Evolutionary conservation across 345 rosid species (phyloP), one percentile per base, ranked within the genome.

Genomic region (Murraya koenigii): DNA sequence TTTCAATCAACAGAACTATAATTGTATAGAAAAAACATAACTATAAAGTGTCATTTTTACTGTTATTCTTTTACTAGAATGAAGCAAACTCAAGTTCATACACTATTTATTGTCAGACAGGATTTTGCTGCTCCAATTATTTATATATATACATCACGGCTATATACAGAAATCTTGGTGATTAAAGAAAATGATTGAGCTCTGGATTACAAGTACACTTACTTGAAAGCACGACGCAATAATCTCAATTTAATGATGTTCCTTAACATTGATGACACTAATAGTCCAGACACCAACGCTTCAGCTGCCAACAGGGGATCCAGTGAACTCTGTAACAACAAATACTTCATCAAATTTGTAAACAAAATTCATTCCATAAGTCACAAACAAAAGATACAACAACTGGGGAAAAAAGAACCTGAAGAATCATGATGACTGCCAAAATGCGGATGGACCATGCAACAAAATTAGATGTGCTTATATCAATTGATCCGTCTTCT

Each of bases 401-500:
- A 69, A 71, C 54, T 60, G 23, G 13, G 59, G 30, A 80, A 56
- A 69, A 69, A 28, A 54, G 64, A 77, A 95, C 99, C 99, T 90
- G 99, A 79, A 95, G 90, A 75, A 95, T 89, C 89, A 92, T 81
- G 54, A 90, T 76, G 54, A 64, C 85, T 77, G 93, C 97, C 56
- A 92, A 20, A 78, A 91, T 76, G 69, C 96, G 85, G 71, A 95
- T 89, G 67, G 97, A 83, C 95, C 98, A 95, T 63, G 92, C 85
- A 72, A 95, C 98, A 73, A 93, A 93, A 67, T 78, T 54, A 66
- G 98, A 82, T 19, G 96, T 93, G 84, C 88, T 86, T 56, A 79
- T 63, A 81, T 95, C 98, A 84, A 95, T 77, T 30, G 91, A 87
- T 62, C 99, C 99, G 79, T 95, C 99, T 84, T 90, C 94, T 2